Percentiles rank a stretch among this genome's conserved stretches.
Evolutionary conservation across 2,329 filamentous ascomycete species (phyloP).

Genomic region (Stemphylium vesicarium): DNA sequence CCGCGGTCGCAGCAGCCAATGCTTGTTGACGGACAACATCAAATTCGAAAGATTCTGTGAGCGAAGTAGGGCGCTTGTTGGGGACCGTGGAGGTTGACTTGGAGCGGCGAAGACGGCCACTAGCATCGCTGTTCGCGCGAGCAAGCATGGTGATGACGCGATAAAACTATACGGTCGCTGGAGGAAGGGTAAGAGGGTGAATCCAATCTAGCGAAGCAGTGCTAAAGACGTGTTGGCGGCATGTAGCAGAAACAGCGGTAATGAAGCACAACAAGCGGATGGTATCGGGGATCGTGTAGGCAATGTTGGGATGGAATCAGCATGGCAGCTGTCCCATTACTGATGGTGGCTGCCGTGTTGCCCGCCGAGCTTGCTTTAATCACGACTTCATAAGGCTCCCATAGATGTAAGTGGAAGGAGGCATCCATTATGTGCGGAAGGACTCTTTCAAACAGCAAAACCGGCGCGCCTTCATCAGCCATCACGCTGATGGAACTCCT

Average conservation of each 20-base stretch:
- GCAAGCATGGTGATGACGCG: conserved; percentile 38
- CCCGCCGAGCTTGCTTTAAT: not conserved
- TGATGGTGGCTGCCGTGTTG: not conserved
- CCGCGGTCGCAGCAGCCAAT: conserved; percentile 46
- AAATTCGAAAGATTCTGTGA: conserved; percentile 32
- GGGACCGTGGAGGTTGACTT: conserved; percentile 45
- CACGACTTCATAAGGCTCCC: not conserved
- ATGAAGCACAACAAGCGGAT: conserved; percentile 5
- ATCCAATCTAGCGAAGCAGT: conserved; percentile 29
- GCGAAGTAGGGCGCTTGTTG: conserved; percentile 24
- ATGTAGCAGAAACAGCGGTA: conserved; percentile 19
- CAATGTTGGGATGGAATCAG: not conserved
- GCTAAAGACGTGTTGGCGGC: conserved; percentile 29
- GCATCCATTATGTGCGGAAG: not conserved
- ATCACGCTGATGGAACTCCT: no score
- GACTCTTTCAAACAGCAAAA: not conserved
- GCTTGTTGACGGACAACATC: conserved; percentile 45
- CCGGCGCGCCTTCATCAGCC: not conserved
- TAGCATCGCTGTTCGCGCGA: conserved; percentile 45
- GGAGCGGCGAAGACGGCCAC: conserved; percentile 46
- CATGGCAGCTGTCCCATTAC: not conserved
- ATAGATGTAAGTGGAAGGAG: not conserved
- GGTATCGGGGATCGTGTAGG: not conserved
- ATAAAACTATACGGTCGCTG: conserved; percentile 27
- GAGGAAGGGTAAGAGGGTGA: conserved; percentile 23